phyloP scores from a whole-genome alignment of 352 stramenopile genomes.

The Globisporangium irregulare region DNA sequence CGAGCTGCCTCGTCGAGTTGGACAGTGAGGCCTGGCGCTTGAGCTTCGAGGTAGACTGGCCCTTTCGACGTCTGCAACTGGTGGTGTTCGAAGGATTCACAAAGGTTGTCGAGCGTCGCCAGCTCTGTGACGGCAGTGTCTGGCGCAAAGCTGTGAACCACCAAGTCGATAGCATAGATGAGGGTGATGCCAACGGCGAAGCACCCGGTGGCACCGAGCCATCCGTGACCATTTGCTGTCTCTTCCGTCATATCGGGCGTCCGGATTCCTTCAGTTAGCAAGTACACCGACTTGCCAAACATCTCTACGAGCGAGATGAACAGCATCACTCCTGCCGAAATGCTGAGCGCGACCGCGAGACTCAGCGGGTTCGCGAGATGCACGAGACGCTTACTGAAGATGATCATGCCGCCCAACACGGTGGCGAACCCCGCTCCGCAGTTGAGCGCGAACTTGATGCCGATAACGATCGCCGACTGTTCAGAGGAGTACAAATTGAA shows the following conservation, averaged over 20 bases:
- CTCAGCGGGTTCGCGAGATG: constrained; percentile 50
- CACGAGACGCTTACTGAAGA: constrained; percentile 70
- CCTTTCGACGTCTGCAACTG: constrained; percentile 18
- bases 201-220: constrained; percentile 75
- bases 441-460: constrained; percentile 45
- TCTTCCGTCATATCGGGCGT: constrained; percentile 23
- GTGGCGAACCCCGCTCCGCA: constrained; percentile 49
- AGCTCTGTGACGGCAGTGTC: constrained; percentile 29
- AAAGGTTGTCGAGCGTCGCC: constrained; percentile 22
- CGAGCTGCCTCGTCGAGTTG: constrained; percentile 44
- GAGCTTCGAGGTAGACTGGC: constrained; percentile 25
- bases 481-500: background rate
- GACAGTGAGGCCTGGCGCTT: constrained; percentile 28
- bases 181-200: constrained; percentile 84
- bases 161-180: constrained; percentile 47
- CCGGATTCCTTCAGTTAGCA: constrained; percentile 41
- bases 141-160: constrained; percentile 40
- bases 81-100: constrained; percentile 29
- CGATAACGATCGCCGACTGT: background rate
- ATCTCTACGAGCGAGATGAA: constrained; percentile 77
- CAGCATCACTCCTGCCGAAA: constrained; percentile 70
- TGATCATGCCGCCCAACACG: constrained; percentile 57
- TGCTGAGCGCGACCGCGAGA: constrained; percentile 51
- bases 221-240: constrained; percentile 39
- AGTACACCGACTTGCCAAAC: constrained; percentile 39